These are phyloP conservation scores for Cyclotella sp. DNA, from an alignment of 108 stramenopile genomes.

Conservation along the genomic window DNA sequence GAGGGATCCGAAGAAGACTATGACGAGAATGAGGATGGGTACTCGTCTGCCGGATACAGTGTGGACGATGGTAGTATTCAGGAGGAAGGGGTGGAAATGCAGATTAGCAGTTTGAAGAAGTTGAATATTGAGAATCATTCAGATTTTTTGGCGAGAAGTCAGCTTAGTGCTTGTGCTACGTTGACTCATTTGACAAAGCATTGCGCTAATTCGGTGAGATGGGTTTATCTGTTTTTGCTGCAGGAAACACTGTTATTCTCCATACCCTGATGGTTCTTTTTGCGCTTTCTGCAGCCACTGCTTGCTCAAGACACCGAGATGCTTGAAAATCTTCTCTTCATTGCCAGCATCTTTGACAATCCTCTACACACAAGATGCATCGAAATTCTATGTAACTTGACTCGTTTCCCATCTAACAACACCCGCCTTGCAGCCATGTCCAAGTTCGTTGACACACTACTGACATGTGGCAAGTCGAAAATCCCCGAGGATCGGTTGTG, in stretches of 20 bases:
- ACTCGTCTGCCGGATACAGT: slow-evolving; percentile 1
- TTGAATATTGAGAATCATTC: slow-evolving; percentile 50
- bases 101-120: slow-evolving; percentile 55
- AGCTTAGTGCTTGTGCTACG: slow-evolving; percentile 83
- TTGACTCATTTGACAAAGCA: slow-evolving; percentile 83
- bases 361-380: slow-evolving; percentile 83
- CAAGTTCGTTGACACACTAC: slow-evolving; percentile 58
- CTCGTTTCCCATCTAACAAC: slow-evolving; percentile 78
- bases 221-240: neutral
- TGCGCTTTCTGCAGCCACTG: slow-evolving; percentile 26
- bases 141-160: slow-evolving; percentile 53
- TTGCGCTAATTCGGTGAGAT: slow-evolving; percentile 72
- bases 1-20: slow-evolving; percentile 8
- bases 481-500: slow-evolving; percentile 67
- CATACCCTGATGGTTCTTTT: too few relatives aligned
- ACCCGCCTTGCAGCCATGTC: slow-evolving; percentile 54
- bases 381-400: slow-evolving; percentile 84
- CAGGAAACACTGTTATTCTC: too few relatives aligned
- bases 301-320: slow-evolving; percentile 53
- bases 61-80: slow-evolving; percentile 35
- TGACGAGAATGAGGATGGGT: slow-evolving; percentile 32
- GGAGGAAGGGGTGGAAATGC: slow-evolving; percentile 49
- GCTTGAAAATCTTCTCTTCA: slow-evolving; percentile 53
- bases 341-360: slow-evolving; percentile 56
- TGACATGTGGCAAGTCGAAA: slow-evolving; percentile 56